Percentiles rank a stretch among this genome's conserved stretches.
These are phyloP conservation scores for Acrasis kona DNA, from an alignment of 78 protist species.

Conservation along the genomic window DNA sequence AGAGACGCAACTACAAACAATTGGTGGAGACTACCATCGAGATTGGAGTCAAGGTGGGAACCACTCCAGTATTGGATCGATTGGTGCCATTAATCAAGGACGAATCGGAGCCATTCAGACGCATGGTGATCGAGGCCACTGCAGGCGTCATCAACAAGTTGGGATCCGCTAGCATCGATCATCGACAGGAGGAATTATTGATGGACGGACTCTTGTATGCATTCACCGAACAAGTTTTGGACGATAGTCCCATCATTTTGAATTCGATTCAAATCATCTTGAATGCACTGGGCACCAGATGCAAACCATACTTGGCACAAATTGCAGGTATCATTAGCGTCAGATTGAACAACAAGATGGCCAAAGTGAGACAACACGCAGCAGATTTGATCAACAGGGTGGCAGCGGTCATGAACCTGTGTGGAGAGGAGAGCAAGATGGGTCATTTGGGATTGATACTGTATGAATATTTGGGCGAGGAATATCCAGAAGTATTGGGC, in stretches of 20 bases:
- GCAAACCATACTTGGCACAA: constrained; percentile 79
- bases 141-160: constrained; percentile 47
- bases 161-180: constrained; percentile 85
- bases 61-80: constrained; percentile 58
- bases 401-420: constrained; percentile 79
- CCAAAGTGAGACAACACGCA: constrained; percentile 76
- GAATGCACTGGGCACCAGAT: constrained; percentile 78
- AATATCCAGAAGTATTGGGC: constrained; percentile 97
- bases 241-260: constrained; percentile 53
- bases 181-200: constrained; percentile 73
- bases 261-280: constrained; percentile 85
- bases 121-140: constrained; percentile 71
- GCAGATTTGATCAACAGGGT: constrained; percentile 90
- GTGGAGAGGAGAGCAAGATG: constrained; percentile 80
- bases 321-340: constrained; percentile 82
- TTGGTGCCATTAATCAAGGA: constrained; percentile 89
- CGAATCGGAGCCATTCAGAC: constrained; percentile 83
- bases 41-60: constrained; percentile 90
- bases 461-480: constrained; percentile 73
- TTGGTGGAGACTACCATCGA: constrained; percentile 96
- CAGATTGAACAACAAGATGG: constrained; percentile 81
- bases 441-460: constrained; percentile 47
- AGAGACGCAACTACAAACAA: constrained; percentile 60
- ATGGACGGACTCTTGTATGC: constrained; percentile 90
- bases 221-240: constrained; percentile 73